A percentile compares a stretch with the other conserved stretches of the same genome.
phyloP scores from a whole-genome alignment of 208 protist species.

The Acanthamoeba lenticulata region DNA sequence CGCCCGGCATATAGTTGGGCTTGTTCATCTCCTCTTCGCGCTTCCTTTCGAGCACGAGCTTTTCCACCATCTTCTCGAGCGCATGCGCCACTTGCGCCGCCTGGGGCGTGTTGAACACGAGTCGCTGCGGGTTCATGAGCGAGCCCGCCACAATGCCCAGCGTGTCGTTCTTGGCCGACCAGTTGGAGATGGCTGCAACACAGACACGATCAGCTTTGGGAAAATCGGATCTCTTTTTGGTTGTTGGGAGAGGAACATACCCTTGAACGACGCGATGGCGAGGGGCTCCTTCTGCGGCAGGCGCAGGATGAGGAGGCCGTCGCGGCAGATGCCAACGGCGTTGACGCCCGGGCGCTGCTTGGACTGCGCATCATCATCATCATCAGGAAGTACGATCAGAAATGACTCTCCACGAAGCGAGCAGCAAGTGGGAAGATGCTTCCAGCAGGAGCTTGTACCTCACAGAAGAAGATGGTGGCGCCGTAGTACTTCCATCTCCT shows the following conservation, averaged over 20 bases:
- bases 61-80: conserved; percentile 33
- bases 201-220: not conserved
- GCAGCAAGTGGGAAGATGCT: not conserved
- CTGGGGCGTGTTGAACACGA: conserved; percentile 4
- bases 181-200: conserved; percentile 12
- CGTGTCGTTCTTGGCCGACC: conserved; percentile 12
- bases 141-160: conserved; percentile 23
- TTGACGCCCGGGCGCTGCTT: conserved; percentile 9
- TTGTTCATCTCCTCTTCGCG: not conserved
- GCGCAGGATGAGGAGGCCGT: conserved; percentile 39
- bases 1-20: conserved; percentile 35
- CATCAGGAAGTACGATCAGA: not conserved
- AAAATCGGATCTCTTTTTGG: too few species aligned
- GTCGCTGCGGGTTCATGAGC: conserved; percentile 38
- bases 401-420: not conserved
- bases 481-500: conserved; percentile 57
- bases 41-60: conserved; percentile 1
- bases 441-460: not conserved
- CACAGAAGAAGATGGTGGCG: conserved; percentile 25
- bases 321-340: not conserved
- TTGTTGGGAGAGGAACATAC: too few species aligned
- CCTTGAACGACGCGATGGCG: conserved; percentile 31
- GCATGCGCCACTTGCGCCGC: not conserved
- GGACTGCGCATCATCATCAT: not conserved
- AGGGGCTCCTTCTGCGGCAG: conserved; percentile 38